phyloP scores from a whole-genome alignment of 495 filamentous ascomycete species.

The Astrocystis sublimbata region DNA sequence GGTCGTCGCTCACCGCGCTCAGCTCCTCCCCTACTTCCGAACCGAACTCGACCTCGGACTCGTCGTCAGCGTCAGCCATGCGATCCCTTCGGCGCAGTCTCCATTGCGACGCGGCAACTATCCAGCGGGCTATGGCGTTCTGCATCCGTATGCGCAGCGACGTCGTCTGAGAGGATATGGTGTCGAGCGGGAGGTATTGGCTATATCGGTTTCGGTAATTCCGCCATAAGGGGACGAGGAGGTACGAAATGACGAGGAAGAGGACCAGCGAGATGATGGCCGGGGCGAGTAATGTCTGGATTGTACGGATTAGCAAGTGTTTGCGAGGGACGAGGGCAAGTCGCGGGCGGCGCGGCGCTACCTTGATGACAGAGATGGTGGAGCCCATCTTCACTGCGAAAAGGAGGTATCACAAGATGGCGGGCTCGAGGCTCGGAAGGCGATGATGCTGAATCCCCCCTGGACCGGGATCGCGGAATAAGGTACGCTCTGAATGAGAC shows the following conservation, averaged over 20 bases:
- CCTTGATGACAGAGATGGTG: slow-evolving; percentile 50
- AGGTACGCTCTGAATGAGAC: not conserved
- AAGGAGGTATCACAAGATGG: slow-evolving; percentile 3
- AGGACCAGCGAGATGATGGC: slow-evolving; percentile 73
- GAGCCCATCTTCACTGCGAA: slow-evolving; percentile 35
- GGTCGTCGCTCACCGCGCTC: slow-evolving; percentile 64
- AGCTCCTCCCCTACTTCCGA: slow-evolving; percentile 63
- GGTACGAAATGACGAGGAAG: slow-evolving; percentile 69
- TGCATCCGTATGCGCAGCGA: slow-evolving; percentile 64
- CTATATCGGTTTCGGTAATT: slow-evolving; percentile 73
- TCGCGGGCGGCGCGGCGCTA: slow-evolving; percentile 20
- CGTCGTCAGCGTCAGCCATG: slow-evolving; percentile 40
- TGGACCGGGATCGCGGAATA: not conserved
- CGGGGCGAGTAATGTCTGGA: slow-evolving; percentile 81
- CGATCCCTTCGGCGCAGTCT: slow-evolving; percentile 39
- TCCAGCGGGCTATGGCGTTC: slow-evolving; percentile 52
- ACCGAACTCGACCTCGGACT: slow-evolving; percentile 47
- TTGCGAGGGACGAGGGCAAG: not conserved
- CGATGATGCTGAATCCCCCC: not conserved
- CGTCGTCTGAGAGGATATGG: slow-evolving; percentile 61
- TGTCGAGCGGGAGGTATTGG: slow-evolving; percentile 67
- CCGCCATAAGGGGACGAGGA: slow-evolving; percentile 73
- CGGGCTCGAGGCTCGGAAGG: not conserved
- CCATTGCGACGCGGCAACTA: slow-evolving; percentile 58
- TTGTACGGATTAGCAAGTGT: slow-evolving; percentile 1